Evolutionary conservation across 176 grass and related monocot species (phyloP).

Genomic region (Pharus latifolius): DNA sequence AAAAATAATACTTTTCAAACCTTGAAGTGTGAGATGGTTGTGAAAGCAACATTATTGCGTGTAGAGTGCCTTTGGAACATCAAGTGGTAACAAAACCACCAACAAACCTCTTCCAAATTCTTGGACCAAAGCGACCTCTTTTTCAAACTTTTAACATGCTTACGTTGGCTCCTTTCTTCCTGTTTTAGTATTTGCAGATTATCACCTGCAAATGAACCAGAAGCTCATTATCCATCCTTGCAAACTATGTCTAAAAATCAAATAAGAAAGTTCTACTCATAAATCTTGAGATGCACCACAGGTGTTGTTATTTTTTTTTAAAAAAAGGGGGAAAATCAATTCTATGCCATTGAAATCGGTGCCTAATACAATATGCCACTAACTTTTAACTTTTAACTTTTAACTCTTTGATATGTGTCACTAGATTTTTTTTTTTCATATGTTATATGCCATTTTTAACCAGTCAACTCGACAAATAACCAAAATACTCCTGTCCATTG

Average conservation of each 20-base stretch:
- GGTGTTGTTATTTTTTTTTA: neutral
- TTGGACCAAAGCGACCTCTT: slow-evolving; percentile 94
- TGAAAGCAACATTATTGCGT: neutral
- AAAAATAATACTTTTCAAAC: slow-evolving; percentile 13
- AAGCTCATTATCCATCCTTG: slow-evolving; percentile 1
- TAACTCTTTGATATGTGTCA: no score
- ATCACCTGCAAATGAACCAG: slow-evolving; percentile 57
- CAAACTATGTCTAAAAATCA: neutral
- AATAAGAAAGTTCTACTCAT: neutral
- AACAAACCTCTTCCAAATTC: slow-evolving; percentile 89
- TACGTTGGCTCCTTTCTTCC: slow-evolving; percentile 77
- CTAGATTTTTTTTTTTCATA: no score
- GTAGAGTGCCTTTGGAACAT: neutral
- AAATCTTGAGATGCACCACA: slow-evolving; percentile 11
- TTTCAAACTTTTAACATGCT: slow-evolving; percentile 86
- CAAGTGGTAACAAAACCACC: slow-evolving; percentile 4
- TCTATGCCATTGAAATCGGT: no score
- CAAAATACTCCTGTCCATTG: no score
- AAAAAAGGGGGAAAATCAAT: no score
- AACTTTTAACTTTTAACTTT: no score
- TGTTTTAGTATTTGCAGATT: slow-evolving; percentile 81
- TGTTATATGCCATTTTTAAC: no score
- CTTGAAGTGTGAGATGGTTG: neutral
- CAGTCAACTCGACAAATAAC: no score
- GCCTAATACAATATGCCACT: no score